A percentile compares a stretch with the other conserved stretches of the same genome.
phyloP scores from a whole-genome alignment of 2,329 filamentous ascomycete species.

The Aspergillus intermedius region DNA sequence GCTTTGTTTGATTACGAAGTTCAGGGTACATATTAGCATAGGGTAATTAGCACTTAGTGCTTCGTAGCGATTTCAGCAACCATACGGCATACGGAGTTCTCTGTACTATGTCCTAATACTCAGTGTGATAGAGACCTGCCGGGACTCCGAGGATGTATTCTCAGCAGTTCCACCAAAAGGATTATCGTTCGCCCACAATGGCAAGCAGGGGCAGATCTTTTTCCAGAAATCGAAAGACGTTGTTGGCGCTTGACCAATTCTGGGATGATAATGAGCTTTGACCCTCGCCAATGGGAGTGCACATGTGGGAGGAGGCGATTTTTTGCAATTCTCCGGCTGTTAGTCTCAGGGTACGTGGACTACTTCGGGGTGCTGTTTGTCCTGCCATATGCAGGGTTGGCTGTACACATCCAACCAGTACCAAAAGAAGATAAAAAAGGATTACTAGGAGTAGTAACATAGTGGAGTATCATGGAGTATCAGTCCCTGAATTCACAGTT shows the following conservation, averaged over 20 bases:
- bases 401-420: neutral
- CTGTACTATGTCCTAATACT: neutral
- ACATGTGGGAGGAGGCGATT: neutral
- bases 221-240: conserved; percentile 14
- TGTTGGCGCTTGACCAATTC: conserved; percentile 2
- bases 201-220: conserved; percentile 8
- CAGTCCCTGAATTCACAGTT: conserved; percentile 3
- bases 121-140: neutral
- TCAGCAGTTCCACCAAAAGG: neutral
- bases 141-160: neutral
- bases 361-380: no score
- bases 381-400: neutral
- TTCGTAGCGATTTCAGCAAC: neutral
- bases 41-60: no score
- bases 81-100: neutral
- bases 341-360: no score
- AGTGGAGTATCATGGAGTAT: no score
- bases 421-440: neutral
- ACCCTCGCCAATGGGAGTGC: neutral
- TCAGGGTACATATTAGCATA: no score
- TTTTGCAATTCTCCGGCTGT: neutral
- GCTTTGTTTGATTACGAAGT: no score
- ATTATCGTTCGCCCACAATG: neutral
- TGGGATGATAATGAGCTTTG: conserved; percentile 3
- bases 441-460: no score